These are phyloP conservation scores for Neurospora cerealis DNA, from an alignment of 495 filamentous ascomycete genomes.

Conservation along the genomic window DNA sequence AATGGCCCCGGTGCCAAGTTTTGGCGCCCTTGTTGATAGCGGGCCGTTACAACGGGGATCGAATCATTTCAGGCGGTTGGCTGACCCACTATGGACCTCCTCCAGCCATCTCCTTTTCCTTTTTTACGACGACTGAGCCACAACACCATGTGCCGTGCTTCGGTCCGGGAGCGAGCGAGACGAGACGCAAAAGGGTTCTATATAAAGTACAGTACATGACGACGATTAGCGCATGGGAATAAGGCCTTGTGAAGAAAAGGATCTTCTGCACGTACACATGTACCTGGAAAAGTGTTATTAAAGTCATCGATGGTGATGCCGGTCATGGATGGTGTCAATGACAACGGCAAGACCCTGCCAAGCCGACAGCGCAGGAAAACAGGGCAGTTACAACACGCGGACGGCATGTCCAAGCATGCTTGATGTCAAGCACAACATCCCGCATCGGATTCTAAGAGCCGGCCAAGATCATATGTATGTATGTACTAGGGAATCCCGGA, in stretches of 20 bases:
- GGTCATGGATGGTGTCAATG: not conserved
- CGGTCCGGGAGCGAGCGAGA: not conserved
- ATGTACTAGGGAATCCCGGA: not conserved
- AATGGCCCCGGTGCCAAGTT: not conserved
- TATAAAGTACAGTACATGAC: not conserved
- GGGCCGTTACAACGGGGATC: not conserved
- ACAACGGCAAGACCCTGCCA: not conserved
- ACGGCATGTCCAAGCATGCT: not conserved
- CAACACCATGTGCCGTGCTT: not conserved
- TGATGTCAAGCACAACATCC: not conserved
- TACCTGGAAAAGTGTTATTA: not conserved
- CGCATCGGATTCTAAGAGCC: not conserved
- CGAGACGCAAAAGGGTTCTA: not conserved
- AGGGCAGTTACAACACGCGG: not conserved
- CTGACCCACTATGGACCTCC: not conserved
- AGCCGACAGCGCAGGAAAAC: not conserved
- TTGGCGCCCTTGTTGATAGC: not conserved
- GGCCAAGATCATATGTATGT: not conserved
- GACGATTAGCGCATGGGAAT: not conserved
- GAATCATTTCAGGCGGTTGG: not conserved
- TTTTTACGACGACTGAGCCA: not conserved
- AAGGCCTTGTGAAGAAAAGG: not conserved
- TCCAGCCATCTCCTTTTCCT: not conserved
- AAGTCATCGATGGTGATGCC: not conserved
- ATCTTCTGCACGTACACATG: not conserved